Conservation (phyloP, 306 rosid species). For the Mimosa pudica region DNA sequence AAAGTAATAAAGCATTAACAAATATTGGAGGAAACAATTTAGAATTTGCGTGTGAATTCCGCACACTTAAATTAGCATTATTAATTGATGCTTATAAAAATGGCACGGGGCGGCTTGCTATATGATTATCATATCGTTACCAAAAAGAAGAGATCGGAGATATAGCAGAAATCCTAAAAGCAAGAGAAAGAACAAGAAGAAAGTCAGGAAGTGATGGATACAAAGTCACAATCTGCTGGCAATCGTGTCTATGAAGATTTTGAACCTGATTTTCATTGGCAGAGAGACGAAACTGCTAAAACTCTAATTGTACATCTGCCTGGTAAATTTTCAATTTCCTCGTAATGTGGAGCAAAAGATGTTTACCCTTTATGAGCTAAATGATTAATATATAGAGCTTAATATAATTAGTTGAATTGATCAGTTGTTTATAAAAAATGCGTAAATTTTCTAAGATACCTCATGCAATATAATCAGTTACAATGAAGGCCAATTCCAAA, state of each 20-base stretch:
- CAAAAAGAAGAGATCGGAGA: not conserved
- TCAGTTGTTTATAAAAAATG: not conserved
- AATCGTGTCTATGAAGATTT: conserved; percentile 48
- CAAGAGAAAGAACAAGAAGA: not conserved
- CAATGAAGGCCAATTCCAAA: too few species aligned
- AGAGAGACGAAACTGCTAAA: conserved; percentile 33
- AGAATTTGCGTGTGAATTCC: not conserved
- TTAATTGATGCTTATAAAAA: not conserved
- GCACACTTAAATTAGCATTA: not conserved
- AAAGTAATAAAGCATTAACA: conserved; percentile 16
- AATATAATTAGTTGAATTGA: too few species aligned
- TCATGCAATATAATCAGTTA: too few species aligned
- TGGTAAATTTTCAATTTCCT: conserved; percentile 43
- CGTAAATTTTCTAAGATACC: too few species aligned
- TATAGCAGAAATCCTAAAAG: conserved; percentile 2
- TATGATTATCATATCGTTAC: not conserved
- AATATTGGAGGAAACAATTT: not conserved
- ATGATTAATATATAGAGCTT: not conserved
- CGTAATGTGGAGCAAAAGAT: not conserved
- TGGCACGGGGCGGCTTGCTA: not conserved
- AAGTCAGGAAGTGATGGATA: conserved; percentile 8
- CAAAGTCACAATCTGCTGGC: conserved; percentile 19
- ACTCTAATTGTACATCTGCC: conserved; percentile 48
- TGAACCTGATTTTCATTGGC: conserved; percentile 55
- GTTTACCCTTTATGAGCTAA: not conserved